phyloP scores from a whole-genome alignment of 2,329 filamentous ascomycete genomes.

The Ceratocystis destructans region DNA sequence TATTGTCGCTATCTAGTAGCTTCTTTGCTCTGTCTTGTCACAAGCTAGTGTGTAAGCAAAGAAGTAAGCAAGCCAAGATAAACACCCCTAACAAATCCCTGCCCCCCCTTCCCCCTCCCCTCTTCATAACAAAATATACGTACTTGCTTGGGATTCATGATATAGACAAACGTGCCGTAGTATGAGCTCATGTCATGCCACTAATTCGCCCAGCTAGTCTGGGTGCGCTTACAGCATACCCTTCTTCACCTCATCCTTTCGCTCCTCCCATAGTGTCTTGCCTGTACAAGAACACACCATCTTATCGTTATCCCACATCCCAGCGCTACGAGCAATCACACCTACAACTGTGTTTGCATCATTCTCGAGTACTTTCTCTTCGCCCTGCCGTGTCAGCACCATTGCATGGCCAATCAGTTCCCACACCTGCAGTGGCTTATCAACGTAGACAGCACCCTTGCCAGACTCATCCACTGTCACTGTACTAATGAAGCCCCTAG shows the following conservation, averaged over 20 bases:
- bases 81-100: too few relatives aligned
- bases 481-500: constrained; percentile 50
- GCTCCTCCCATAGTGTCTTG: constrained; percentile 96
- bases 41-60: too few relatives aligned
- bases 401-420: constrained; percentile 91
- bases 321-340: constrained; percentile 86
- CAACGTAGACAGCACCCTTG: constrained; percentile 65
- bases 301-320: constrained; percentile 99
- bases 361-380: constrained; percentile 45
- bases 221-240: constrained; percentile 62
- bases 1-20: too few relatives aligned
- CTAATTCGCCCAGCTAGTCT: neutral
- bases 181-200: neutral
- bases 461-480: constrained; percentile 65
- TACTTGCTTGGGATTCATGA: neutral
- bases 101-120: too few relatives aligned
- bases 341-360: constrained; percentile 79
- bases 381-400: constrained; percentile 56
- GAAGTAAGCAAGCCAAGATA: too few relatives aligned
- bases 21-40: too few relatives aligned
- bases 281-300: constrained; percentile 95
- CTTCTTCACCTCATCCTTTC: constrained; percentile 73
- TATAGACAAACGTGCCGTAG: neutral
- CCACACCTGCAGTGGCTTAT: constrained; percentile 77
- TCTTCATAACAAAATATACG: too few relatives aligned